A percentile compares a stretch with the other conserved stretches of the same genome.
Evolutionary conservation across 495 filamentous ascomycete genomes (phyloP).

Genomic region (Jackrogersella minutella): DNA sequence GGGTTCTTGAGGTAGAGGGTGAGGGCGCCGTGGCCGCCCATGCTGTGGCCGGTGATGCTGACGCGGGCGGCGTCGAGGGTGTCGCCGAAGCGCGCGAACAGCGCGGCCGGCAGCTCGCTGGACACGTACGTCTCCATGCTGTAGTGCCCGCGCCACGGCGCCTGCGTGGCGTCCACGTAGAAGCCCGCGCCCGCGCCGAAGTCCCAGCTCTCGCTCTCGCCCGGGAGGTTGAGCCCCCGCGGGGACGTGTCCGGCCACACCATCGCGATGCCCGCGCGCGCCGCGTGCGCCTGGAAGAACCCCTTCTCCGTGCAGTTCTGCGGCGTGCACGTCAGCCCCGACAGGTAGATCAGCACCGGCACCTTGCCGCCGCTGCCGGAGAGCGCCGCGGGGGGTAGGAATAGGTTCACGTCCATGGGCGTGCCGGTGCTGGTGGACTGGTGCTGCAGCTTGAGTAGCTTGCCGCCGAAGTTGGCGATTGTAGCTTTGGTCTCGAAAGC

Average conservation of each 20-base stretch:
- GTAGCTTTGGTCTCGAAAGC: constrained; percentile 85
- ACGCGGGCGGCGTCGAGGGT: constrained; percentile 72
- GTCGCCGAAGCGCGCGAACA: constrained; percentile 70
- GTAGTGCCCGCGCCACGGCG: constrained; percentile 77
- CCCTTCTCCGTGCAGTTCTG: constrained; percentile 98
- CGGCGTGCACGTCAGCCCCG: constrained; percentile 92
- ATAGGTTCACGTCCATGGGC: constrained; percentile 75
- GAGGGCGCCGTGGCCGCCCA: constrained; percentile 96
- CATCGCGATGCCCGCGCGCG: constrained; percentile 80
- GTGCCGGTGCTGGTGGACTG: constrained; percentile 72
- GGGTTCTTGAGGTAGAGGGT: constrained; percentile 92
- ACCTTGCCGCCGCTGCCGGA: constrained; percentile 56
- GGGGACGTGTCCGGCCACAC: constrained; percentile 96
- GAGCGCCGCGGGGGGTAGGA: constrained; percentile 69
- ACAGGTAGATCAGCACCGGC: constrained; percentile 92
- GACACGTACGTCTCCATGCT: constrained; percentile 94
- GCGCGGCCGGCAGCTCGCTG: constrained; percentile 75
- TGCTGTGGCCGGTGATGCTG: constrained; percentile 89
- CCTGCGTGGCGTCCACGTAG: constrained; percentile 87
- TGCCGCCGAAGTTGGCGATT: constrained; percentile 92
- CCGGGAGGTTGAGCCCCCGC: constrained; percentile 77
- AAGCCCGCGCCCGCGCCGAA: constrained; percentile 92
- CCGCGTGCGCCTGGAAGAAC: constrained; percentile 87
- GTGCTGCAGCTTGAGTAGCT: constrained; percentile 92
- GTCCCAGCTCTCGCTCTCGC: constrained; percentile 86